phyloP scores from a whole-genome alignment of 2,329 filamentous ascomycete genomes.

The Apiospora hydei region DNA sequence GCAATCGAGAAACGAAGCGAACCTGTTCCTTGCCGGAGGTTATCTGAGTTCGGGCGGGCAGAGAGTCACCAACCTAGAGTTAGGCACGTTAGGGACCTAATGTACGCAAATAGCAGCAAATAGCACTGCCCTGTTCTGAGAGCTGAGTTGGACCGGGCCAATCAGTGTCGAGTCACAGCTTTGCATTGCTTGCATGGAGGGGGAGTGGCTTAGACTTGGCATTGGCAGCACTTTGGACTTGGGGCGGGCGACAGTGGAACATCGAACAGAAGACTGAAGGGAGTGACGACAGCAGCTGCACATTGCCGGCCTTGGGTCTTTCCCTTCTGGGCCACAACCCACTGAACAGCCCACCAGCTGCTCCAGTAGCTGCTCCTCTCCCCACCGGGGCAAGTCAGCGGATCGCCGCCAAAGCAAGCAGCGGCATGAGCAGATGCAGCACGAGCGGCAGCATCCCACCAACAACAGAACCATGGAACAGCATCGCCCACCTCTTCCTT shows the following conservation, averaged over 20 bases:
- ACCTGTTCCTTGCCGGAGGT: background rate
- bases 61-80: background rate
- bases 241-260: background rate
- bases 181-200: background rate
- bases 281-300: constrained; percentile 10
- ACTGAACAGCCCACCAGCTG: background rate
- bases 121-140: background rate
- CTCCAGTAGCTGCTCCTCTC: background rate
- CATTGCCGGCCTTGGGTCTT: background rate
- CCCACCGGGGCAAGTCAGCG: constrained; percentile 1
- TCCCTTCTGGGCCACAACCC: background rate
- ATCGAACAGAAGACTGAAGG: background rate
- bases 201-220: constrained; percentile 10
- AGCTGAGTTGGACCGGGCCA: background rate
- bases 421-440: background rate
- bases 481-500: background rate
- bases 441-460: background rate
- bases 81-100: background rate
- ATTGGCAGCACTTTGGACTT: background rate
- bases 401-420: background rate
- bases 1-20: background rate
- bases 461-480: constrained; percentile 6
- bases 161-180: background rate
- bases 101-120: background rate
- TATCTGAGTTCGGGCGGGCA: background rate